Evolutionary conservation across 805 yeast genomes (phyloP).

Genomic region (Candida wancherniae): DNA sequence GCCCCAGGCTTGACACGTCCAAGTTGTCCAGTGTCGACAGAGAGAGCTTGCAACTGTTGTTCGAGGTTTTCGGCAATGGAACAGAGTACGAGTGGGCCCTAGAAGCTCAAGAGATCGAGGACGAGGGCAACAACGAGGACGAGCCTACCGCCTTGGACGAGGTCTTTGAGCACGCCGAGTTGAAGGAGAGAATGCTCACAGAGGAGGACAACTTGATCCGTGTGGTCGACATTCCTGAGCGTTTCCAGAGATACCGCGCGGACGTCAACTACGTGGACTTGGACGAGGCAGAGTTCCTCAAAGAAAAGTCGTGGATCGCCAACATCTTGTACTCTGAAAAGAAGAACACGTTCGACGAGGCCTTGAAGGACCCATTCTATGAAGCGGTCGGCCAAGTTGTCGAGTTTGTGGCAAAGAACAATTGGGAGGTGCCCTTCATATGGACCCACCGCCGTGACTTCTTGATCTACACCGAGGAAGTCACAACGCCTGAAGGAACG

Average conservation of each 20-base stretch:
- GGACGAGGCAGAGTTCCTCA: slow-evolving; percentile 59
- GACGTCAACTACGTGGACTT: slow-evolving; percentile 66
- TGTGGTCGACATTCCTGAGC: slow-evolving; percentile 81
- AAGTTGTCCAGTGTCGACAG: slow-evolving; percentile 68
- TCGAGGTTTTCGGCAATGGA: slow-evolving; percentile 95
- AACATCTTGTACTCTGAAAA: slow-evolving; percentile 58
- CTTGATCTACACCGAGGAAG: slow-evolving; percentile 53
- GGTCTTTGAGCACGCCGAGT: slow-evolving; percentile 91
- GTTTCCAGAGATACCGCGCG: slow-evolving; percentile 75
- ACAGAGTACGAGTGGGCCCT: slow-evolving; percentile 97
- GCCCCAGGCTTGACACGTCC: slow-evolving; percentile 50
- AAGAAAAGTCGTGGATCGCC: slow-evolving; percentile 81
- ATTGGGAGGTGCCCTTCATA: slow-evolving; percentile 88
- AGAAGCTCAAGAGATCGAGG: slow-evolving; percentile 74
- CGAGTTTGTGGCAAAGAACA: slow-evolving; percentile 69
- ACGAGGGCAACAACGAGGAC: slow-evolving; percentile 49
- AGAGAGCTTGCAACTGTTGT: slow-evolving; percentile 87
- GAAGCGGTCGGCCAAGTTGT: slow-evolving; percentile 67
- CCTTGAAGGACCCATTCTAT: slow-evolving; percentile 49
- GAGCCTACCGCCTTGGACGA: slow-evolving; percentile 68
- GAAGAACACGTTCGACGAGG: slow-evolving; percentile 34
- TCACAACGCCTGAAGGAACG: slow-evolving; percentile 34
- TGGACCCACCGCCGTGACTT: slow-evolving; percentile 95
- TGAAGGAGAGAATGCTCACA: slow-evolving; percentile 85
- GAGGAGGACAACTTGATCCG: slow-evolving; percentile 88